Evolutionary conservation across 2,329 filamentous ascomycete species (phyloP).

Genomic region (Talaromyces sp.): DNA sequence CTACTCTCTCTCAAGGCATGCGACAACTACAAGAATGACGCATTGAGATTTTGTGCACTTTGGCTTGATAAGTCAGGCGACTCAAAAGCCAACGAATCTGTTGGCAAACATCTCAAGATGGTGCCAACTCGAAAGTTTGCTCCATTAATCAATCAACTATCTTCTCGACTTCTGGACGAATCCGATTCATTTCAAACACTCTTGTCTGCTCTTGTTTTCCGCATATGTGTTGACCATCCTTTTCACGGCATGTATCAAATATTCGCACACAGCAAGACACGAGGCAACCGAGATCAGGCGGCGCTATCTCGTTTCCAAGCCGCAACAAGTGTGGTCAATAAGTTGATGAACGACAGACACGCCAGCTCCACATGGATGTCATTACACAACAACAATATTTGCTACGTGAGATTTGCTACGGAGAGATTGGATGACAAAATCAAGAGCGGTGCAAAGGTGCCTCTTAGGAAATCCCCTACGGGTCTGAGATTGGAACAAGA

Average conservation of each 20-base stretch:
- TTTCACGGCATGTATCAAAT: conserved; percentile 98
- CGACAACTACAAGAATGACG: conserved; percentile 83
- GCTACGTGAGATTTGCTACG: conserved; percentile 51
- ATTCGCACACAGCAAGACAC: conserved; percentile 72
- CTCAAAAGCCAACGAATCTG: conserved; percentile 70
- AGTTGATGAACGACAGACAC: conserved; percentile 53
- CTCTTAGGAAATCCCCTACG: conserved; percentile 60
- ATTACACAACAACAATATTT: conserved; percentile 69
- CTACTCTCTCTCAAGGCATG: conserved; percentile 78
- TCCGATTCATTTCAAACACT: conserved; percentile 69
- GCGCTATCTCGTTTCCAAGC: conserved; percentile 71
- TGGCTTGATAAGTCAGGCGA: conserved; percentile 88
- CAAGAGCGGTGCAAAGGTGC: conserved; percentile 63
- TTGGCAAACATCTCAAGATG: conserved; percentile 62
- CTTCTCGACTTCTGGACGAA: conserved; percentile 78
- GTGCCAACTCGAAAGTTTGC: conserved; percentile 93
- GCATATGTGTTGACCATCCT: conserved; percentile 87
- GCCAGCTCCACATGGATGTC: conserved; percentile 62
- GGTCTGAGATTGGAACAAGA: conserved; percentile 62
- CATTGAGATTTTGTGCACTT: conserved; percentile 84
- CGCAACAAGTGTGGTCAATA: conserved; percentile 63
- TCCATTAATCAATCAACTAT: conserved; percentile 88
- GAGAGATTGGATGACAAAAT: conserved; percentile 55
- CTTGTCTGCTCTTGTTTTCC: conserved; percentile 68
- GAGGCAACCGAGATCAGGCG: conserved; percentile 65